These are phyloP conservation scores for Smittium mucronatum DNA, from an alignment of 371 early-diverging fungal species.

Conservation along the genomic window DNA sequence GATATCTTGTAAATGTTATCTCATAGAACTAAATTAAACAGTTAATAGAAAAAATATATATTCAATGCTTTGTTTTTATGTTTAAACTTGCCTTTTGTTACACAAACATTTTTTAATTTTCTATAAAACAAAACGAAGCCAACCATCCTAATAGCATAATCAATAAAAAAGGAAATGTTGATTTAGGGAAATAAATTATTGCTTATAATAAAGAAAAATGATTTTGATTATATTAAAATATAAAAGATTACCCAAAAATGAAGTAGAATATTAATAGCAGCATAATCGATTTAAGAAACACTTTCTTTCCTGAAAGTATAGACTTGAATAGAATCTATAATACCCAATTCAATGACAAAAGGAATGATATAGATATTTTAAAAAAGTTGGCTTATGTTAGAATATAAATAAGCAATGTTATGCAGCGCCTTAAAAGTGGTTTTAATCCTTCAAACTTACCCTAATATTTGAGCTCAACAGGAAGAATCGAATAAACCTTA, in stretches of 20 bases:
- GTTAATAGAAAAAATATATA: neutral
- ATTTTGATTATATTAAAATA: too few relatives aligned
- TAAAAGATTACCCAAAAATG: neutral
- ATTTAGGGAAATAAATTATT: neutral
- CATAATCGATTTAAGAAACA: neutral
- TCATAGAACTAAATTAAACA: neutral
- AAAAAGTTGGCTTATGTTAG: neutral
- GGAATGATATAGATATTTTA: too few relatives aligned
- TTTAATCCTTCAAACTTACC: neutral
- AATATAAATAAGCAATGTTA: neutral
- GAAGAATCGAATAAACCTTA: neutral
- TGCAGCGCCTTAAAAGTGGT: neutral
- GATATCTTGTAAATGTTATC: too few relatives aligned
- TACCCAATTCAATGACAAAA: too few relatives aligned
- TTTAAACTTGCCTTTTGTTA: neutral
- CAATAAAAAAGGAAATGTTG: neutral
- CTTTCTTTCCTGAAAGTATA: neutral
- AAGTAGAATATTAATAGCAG: neutral
- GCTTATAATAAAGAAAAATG: too few relatives aligned
- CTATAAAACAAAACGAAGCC: neutral
- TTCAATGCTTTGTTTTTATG: neutral
- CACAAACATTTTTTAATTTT: neutral
- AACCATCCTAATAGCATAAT: neutral
- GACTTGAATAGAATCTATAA: neutral
- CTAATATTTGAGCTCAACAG: neutral